Evolutionary conservation across 2,329 filamentous ascomycete genomes (phyloP), one percentile per base, ranked within the genome.

Genomic region (Colletotrichum tropicale): DNA sequence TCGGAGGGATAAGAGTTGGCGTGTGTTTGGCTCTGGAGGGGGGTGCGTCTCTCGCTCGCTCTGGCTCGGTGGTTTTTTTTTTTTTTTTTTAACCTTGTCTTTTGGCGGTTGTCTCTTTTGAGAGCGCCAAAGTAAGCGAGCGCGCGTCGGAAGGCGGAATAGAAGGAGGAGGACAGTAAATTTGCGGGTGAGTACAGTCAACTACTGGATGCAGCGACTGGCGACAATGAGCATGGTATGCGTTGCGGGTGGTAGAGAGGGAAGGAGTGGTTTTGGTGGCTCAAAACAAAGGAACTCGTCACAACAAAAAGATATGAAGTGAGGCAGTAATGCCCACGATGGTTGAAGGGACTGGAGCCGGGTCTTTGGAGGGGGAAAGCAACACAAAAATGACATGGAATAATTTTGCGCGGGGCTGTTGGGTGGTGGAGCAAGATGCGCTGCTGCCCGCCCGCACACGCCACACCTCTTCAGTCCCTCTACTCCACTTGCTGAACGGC

Each of bases 361-460:
- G 38, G 74, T 74, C 64, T n/a, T 16, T 76, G 70, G 74, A 76
- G 70, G 74, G 74, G 74, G 66, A 76, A 69, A 43, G 30, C 66
- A 75, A 76, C 74, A 76, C 67, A 76, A 76, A 76, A 76, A 66
- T 70, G 74, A 30, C 66, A 48, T 48, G 43, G 43, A 70, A 75
- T 75, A 75, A 74, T 76, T 76, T 76, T 66, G 71, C 71, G 74
- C 66, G 74, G 74, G 74, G 74, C 70, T 76, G 8, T 64, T 65
- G 43, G 43, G 43, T 48, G 43, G 43, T 48, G 43, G 43, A 48
- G 43, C 43, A 21, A 48, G 43, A 21, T 48, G 10, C 43, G 62
- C 28, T 67, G 30, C 28, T 55, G 28, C 56, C 28, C 64, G 38
- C 26, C 38, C 38, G 18, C 62, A 66, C 62, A 64, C 60, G 21